phyloP scores from a whole-genome alignment of 2,329 filamentous ascomycete species.

The Cryphonectria naterciae region DNA sequence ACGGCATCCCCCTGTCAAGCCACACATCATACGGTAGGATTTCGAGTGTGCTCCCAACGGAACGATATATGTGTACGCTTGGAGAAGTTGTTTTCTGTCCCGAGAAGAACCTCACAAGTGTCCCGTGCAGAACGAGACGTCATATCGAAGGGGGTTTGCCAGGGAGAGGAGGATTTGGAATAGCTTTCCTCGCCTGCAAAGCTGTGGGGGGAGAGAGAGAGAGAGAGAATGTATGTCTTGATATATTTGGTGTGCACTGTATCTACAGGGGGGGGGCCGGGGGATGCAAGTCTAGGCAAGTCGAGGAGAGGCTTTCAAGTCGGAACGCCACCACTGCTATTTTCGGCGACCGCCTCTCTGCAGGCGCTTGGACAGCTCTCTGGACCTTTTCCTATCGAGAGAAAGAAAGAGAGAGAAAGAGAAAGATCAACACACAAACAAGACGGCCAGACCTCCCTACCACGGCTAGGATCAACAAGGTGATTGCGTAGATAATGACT shows the following conservation, averaged over 20 bases:
- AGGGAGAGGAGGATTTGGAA: constrained; percentile 4
- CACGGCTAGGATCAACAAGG: neutral
- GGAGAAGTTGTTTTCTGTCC: constrained; percentile 12
- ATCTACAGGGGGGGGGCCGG: neutral
- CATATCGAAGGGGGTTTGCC: neutral
- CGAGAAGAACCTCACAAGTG: neutral
- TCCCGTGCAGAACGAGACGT: neutral
- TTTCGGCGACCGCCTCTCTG: neutral
- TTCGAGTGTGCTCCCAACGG: neutral
- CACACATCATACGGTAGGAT: constrained; percentile 21
- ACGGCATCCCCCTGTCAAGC: constrained; percentile 20
- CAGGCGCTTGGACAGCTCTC: neutral
- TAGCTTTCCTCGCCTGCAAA: neutral
- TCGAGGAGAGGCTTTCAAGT: constrained; percentile 6
- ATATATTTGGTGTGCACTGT: constrained; percentile 2
- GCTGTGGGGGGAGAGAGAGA: neutral
- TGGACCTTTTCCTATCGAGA: neutral
- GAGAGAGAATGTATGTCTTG: neutral
- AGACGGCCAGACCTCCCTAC: neutral
- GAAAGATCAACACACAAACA: neutral
- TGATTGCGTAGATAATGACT: neutral
- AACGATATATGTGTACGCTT: constrained; percentile 13
- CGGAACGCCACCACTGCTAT: constrained; percentile 1
- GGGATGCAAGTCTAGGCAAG: neutral
- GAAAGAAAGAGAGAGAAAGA: neutral